Base-by-base conservation (phyloP, 192 early-diverging fungal species). In the Entomortierella beljakovae region DNA sequence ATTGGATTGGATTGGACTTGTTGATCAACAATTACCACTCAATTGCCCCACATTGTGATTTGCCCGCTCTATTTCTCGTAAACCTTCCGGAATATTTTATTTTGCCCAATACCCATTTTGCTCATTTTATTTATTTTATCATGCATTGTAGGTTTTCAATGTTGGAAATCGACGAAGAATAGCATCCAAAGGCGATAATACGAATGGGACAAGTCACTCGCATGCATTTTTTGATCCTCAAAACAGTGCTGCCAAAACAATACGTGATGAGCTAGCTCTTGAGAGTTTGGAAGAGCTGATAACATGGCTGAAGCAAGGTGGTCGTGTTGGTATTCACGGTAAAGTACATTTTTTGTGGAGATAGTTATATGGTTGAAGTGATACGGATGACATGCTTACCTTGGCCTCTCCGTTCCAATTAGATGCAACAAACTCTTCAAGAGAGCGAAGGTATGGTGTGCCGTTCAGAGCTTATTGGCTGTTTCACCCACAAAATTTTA, bases 361-460 rank as follows among this genome's bases (percentile, higher is more conserved):
- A 43, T 43, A 43, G 42, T 13, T 18, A 13, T 43, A 43, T 43
- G 10, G 9, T 43, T 42, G 34, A 37, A 18, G 13, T 35, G 20
- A 3, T 59, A 37, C 33, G 29, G 28, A 37, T 62, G 42, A 25
- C 16, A 18, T 43, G 60, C 38, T 32, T 23, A 54, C 56, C 46
- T 60, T 29, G 38, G 58, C 46, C 68, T 49, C 31, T 38, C 20
- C 83, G 85, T 20, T 49, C 15, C 10, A 23, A 26, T 15, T 53
- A 83, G 98, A 99, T 80, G 98, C 98, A 1, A 99, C 98, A 18
- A 99, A 99, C 79, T 97, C 97, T 46, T 98, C 94, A 0, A 77
- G 91, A 18, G 88, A 88, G 60, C 87, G 98, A 70, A 89, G 97
- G 71, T 84, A 85, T 81, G 38, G 66, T 83, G 54, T 82, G 5